A percentile compares a stretch with the other conserved stretches of the same genome.
Conservation (phyloP, 2,329 filamentous ascomycete genomes). For the Beauveria pseudobassiana region DNA sequence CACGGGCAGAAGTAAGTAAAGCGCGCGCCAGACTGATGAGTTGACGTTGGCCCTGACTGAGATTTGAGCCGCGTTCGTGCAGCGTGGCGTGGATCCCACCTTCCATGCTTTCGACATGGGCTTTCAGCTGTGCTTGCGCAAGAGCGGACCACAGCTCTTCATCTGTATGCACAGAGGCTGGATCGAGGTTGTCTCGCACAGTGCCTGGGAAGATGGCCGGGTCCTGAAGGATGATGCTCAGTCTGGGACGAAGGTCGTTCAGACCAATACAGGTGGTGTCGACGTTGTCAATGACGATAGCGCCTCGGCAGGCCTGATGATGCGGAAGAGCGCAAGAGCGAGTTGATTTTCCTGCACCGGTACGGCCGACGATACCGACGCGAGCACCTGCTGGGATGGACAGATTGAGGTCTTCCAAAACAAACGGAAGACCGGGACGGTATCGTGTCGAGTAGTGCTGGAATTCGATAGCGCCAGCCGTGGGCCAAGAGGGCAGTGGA, state of each 20-base stretch:
- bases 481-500: constrained; percentile 79
- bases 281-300: constrained; percentile 66
- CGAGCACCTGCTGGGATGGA: constrained; percentile 87
- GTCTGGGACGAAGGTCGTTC: constrained; percentile 68
- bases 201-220: constrained; percentile 83
- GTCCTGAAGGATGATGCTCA: constrained; percentile 92
- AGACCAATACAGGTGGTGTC: constrained; percentile 29
- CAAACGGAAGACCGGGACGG: constrained; percentile 71
- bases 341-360: constrained; percentile 90
- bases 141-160: constrained; percentile 13
- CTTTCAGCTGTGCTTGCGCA: constrained; percentile 82
- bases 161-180: constrained; percentile 8
- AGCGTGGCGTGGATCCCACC: constrained; percentile 70
- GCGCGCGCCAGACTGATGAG: constrained; percentile 80
- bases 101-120: constrained; percentile 71
- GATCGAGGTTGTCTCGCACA: constrained; percentile 78
- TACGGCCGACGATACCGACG: constrained; percentile 89
- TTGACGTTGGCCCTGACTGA: constrained; percentile 83
- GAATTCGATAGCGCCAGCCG: constrained; percentile 73
- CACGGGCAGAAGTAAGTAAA: constrained; percentile 84
- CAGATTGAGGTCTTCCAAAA: constrained; percentile 77
- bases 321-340: constrained; percentile 78
- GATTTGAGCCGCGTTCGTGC: constrained; percentile 83
- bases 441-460: constrained; percentile 84
- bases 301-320: constrained; percentile 71